Base-by-base conservation (phyloP, 257 asterid genomes). In the Solanum bulbocastanum region DNA sequence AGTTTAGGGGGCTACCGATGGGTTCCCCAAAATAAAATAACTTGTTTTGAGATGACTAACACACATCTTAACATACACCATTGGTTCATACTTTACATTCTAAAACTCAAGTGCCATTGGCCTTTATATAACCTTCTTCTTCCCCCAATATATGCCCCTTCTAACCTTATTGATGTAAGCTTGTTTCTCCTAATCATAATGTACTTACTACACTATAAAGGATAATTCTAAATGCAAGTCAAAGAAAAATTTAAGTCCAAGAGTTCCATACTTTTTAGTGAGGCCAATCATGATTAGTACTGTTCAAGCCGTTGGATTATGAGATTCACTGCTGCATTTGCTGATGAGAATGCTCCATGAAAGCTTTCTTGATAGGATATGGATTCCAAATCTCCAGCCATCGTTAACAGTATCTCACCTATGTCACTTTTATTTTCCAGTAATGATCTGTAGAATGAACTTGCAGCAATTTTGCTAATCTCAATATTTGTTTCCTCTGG, bases 361-460 rank as follows among this genome's bases (percentile, higher is more conserved):
- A 96, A 96, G 95, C 98, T 96, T 89, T 96, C 98, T 89, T 96
- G 95, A 89, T 96, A 96, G 49, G 98, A 96, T 87, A 96, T 91
- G 36, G 98, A 91, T 86, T 95, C 96, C 93, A 96, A 86, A 56
- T 94, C 98, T 36, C 88, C 52, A 40, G 95, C 99, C 98, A 96
- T 94, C 79, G 87, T 92, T 85, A 96, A 78, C 91, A 96, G 87
- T 79, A 96, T 96, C 82, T 95, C 98, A 23, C 99, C 99, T 87
- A 94, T 44, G 86, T 95, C 99, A 36, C 86, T 91, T 89, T 92
- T 90, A 69, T 91, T 93, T 46, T 89, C 95, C 90, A 90, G 82
- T 89, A 96, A 90, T 10, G 98, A 93, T 86, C 88, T 92, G 92
- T 93, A 93, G 89, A 90, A 94, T 2, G 99, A 95, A 37, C 40